Evolutionary conservation across 2,329 filamentous ascomycete genomes (phyloP), one percentile per base, ranked within the genome.

Genomic region (Cercospora nicotianae): DNA sequence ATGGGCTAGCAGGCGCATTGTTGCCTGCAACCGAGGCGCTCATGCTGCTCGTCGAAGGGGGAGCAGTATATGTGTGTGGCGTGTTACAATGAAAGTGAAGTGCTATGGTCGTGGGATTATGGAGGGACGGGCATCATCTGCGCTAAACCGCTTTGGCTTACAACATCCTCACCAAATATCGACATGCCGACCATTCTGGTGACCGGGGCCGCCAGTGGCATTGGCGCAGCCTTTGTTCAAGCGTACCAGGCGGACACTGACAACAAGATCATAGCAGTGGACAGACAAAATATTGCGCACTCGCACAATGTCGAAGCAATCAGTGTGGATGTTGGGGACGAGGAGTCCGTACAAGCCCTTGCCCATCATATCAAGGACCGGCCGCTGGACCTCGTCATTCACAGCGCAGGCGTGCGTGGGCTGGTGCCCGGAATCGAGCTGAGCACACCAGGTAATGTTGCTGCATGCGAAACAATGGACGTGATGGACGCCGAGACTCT

Each of bases 341-440:
- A 75, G 53, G 28, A 31, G 0, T 73, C 76, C 10, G 70, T 80
- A 58, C 33, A 65, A n/a, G 7, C 59, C 12, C 69, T 79, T n/a
- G 65, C 68, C 1, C 30, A 64, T 3, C 1, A 36, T 1, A 26
- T 80, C 7, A 31, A 67, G 10, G 65, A 57, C 18, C 68, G 42
- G 1, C 75, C 75, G 0, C 77, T 84, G 51, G 73, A 78, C 60
- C 73, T 83, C 0, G 48, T 83, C 9, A 75, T 84, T 48, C 82
- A 84, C 76, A 78, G 76, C 65, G 81, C 81, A 6, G 82, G 82
- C 5, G 75, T 83, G 55, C 77, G 82, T 6, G 82, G 82, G 6
- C 77, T 84, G 1, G 81, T 83, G 0, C 76, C 78, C 0, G 30
- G 60, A 0, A 67, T 79, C 6, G 72, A 75, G 30, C 16, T 66